Evolutionary conservation across 805 yeast genomes (phyloP).

Genomic region (Starmera dryadoides): DNA sequence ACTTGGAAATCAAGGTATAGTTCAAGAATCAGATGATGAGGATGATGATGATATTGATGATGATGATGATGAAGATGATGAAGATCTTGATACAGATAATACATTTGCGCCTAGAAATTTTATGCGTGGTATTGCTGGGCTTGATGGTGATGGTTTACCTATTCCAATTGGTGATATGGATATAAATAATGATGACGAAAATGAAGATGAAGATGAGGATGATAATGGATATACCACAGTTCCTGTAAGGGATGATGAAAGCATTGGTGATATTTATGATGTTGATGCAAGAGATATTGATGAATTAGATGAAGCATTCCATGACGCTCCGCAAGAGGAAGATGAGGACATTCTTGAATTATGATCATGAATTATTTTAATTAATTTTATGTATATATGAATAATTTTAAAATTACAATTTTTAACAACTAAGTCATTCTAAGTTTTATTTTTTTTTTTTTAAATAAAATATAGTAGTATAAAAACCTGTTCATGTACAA

Average conservation of each 20-base stretch:
- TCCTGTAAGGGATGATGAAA: not conserved
- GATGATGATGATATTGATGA: slow-evolving; percentile 6
- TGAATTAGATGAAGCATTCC: not conserved
- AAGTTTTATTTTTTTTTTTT: too few relatives aligned
- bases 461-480: not conserved
- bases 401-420: too few relatives aligned
- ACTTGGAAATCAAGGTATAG: slow-evolving; percentile 5
- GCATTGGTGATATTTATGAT: not conserved
- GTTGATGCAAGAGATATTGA: not conserved
- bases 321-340: not conserved
- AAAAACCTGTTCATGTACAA: not conserved
- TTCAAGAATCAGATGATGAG: slow-evolving; percentile 9
- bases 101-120: slow-evolving; percentile 11
- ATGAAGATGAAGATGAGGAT: slow-evolving; percentile 10
- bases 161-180: not conserved
- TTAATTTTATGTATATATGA: too few relatives aligned
- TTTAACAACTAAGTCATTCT: too few relatives aligned
- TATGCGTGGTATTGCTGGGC: too few relatives aligned
- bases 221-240: not conserved
- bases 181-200: slow-evolving; percentile 13
- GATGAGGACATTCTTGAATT: not conserved
- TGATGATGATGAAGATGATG: slow-evolving; percentile 7
- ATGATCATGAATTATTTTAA: not conserved
- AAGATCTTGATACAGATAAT: slow-evolving; percentile 16
- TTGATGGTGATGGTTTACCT: too few relatives aligned